Conservation (phyloP, 108 stramenopile species). For the Skeletonema grethae region DNA sequence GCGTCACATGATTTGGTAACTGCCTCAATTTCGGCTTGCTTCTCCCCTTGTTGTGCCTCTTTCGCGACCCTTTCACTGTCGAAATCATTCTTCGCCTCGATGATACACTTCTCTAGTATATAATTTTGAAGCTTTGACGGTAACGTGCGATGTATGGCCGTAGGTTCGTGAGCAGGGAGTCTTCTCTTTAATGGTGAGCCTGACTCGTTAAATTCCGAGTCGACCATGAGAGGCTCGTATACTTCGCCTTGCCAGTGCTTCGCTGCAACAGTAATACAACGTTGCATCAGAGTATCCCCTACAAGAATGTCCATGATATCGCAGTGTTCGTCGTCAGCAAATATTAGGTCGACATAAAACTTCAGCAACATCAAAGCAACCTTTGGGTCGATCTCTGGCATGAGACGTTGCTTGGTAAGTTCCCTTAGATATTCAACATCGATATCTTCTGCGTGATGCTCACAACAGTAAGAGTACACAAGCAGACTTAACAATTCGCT, state of each 20-base stretch:
- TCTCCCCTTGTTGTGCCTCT: slow-evolving; percentile 10
- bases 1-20: slow-evolving; percentile 8
- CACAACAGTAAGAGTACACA: slow-evolving; percentile 49
- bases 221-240: slow-evolving; percentile 35
- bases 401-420: slow-evolving; percentile 35
- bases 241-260: slow-evolving; percentile 44
- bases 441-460: slow-evolving; percentile 42
- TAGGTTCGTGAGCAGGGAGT: slow-evolving; percentile 21
- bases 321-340: slow-evolving; percentile 32
- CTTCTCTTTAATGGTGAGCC: slow-evolving; percentile 9
- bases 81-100: slow-evolving; percentile 36
- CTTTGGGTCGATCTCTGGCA: slow-evolving; percentile 38
- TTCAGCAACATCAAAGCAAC: slow-evolving; percentile 49
- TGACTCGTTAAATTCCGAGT: slow-evolving; percentile 32
- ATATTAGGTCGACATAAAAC: slow-evolving; percentile 40
- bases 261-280: slow-evolving; percentile 35
- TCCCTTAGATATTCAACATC: slow-evolving; percentile 53
- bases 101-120: slow-evolving; percentile 42
- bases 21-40: slow-evolving; percentile 1
- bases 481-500: slow-evolving; percentile 48
- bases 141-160: slow-evolving; percentile 37
- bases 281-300: slow-evolving; percentile 36
- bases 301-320: slow-evolving; percentile 43
- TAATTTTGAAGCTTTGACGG: slow-evolving; percentile 37
- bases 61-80: slow-evolving; percentile 10